phyloP scores from a whole-genome alignment of 164 flowering plant genomes.

The Houttuynia cordata region DNA sequence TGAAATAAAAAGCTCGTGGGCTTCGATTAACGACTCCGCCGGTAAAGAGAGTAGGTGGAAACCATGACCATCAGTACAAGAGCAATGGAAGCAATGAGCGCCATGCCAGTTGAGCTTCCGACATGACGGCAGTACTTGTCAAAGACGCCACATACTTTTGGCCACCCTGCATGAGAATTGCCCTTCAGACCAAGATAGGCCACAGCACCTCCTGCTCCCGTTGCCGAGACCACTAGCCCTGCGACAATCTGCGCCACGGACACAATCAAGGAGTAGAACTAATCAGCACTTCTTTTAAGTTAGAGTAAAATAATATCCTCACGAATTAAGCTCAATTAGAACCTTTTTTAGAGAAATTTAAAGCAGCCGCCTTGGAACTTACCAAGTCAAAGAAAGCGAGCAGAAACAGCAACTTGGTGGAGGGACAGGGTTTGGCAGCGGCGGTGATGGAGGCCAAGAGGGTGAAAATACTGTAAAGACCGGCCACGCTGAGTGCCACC shows the following conservation, averaged over 20 bases:
- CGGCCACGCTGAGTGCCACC: constrained; percentile 38
- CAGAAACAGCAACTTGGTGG: constrained; percentile 17
- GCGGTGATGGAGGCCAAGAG: constrained; percentile 21
- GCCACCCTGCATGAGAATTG: constrained; percentile 48
- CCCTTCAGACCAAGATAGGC: constrained; percentile 45
- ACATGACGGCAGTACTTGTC: constrained; percentile 38
- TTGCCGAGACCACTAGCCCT: constrained; percentile 25
- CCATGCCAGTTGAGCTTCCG: constrained; percentile 28
- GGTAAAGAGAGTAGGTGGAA: constrained; percentile 16
- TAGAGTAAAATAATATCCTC: no score
- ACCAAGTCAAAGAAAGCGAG: constrained; percentile 44
- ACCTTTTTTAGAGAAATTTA: no score
- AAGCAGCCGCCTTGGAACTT: constrained; percentile 7
- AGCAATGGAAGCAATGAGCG: constrained; percentile 22
- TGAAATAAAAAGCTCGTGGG: no score
- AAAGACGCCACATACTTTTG: constrained; percentile 38
- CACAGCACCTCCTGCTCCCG: constrained; percentile 44
- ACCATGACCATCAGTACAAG: constrained; percentile 28
- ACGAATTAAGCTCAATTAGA: no score
- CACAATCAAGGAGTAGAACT: background rate
- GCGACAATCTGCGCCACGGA: constrained; percentile 10
- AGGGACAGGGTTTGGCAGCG: constrained; percentile 22
- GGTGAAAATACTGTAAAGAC: constrained; percentile 38
- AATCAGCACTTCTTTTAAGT: background rate
- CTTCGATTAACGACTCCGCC: constrained; percentile 3